phyloP scores from a whole-genome alignment of 192 early-diverging fungal species.

The Linnemannia schmuckeri region DNA sequence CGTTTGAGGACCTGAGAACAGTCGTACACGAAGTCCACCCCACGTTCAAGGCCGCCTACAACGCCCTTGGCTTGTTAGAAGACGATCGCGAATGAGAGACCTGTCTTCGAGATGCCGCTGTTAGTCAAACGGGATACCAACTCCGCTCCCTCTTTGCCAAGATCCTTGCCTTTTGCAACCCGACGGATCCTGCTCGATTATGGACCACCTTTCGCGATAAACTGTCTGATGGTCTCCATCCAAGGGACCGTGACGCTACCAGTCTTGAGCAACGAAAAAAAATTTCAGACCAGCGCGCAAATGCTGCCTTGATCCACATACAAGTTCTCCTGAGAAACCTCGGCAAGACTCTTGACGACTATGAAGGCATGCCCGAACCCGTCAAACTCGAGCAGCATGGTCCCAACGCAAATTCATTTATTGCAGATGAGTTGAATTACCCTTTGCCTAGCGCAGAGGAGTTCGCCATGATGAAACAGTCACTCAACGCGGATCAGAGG shows the following conservation, averaged over 20 bases:
- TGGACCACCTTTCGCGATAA: too few relatives aligned
- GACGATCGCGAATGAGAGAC: slow-evolving; percentile 40
- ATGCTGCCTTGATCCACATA: not conserved
- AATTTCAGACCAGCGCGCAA: not conserved
- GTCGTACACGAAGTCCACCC: slow-evolving; percentile 8
- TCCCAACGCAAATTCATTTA: slow-evolving; percentile 4
- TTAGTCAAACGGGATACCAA: slow-evolving; percentile 16
- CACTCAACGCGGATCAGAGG: slow-evolving; percentile 18
- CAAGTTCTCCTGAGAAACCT: not conserved
- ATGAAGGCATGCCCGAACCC: slow-evolving; percentile 4
- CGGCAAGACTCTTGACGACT: not conserved
- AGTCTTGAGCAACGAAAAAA: not conserved
- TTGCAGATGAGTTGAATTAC: slow-evolving; percentile 18
- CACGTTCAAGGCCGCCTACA: slow-evolving; percentile 42
- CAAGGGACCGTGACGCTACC: not conserved
- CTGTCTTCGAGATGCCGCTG: slow-evolving; percentile 26
- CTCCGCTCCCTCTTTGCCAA: slow-evolving; percentile 47
- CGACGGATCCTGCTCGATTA: too few relatives aligned
- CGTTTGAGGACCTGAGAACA: slow-evolving; percentile 33
- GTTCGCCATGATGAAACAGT: slow-evolving; percentile 21
- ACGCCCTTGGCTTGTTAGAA: slow-evolving; percentile 29
- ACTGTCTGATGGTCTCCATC: slow-evolving; percentile 20
- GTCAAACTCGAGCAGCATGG: not conserved
- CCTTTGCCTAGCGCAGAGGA: slow-evolving; percentile 21
- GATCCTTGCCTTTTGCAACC: too few relatives aligned